Base-by-base conservation (phyloP, 2,329 filamentous ascomycete species). In the Falciphora oryzae region DNA sequence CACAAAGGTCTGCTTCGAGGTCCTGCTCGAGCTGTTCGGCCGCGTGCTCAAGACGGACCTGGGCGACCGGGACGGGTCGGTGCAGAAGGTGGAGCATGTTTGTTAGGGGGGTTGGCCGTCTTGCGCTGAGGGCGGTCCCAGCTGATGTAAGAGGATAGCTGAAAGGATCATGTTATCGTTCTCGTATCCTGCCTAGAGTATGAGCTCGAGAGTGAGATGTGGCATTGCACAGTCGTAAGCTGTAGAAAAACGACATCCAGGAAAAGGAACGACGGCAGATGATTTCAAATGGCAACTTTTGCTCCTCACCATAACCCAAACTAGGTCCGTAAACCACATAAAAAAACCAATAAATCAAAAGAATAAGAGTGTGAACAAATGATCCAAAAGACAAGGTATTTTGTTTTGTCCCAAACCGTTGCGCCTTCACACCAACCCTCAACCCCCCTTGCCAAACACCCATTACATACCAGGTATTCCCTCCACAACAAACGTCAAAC, bases 1-100 rank as follows among this genome's bases (percentile, higher is more conserved):
- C 65, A 87, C 88, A 4, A 94, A 93, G 73, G 85, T 94, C 50
- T 97, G 93, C 79, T 97, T 96, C 73, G 91, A 96, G 81, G 89
- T 97, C 75, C 77, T 97, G 71, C 81, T 95, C 22, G 93, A 97
- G 79, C 73, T 97, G 66, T 97, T 97, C 76, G 88, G 86, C 0
- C 82, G 93, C 28, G 87, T 85, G 0, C 77, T 97, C 73, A 91
- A 91, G 78, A 84, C 89, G 4, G 93, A 97, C 69, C 75, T 97
- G 65, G 93, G 94, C 0, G 82, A 85, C 50, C 80, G 82, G 69
- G 87, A 88, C 68, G 88, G 84, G 0, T 83, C 78, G 35, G 81
- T 83, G 6, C 75, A 85, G 64, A 80, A 88, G 71, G 80, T 90
- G 63, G 90, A 93, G 77, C 87, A 93, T 76, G 81, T 92, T 29